Base-by-base conservation (phyloP, 2,329 filamentous ascomycete species). In the Diaporthe ilicicola region DNA sequence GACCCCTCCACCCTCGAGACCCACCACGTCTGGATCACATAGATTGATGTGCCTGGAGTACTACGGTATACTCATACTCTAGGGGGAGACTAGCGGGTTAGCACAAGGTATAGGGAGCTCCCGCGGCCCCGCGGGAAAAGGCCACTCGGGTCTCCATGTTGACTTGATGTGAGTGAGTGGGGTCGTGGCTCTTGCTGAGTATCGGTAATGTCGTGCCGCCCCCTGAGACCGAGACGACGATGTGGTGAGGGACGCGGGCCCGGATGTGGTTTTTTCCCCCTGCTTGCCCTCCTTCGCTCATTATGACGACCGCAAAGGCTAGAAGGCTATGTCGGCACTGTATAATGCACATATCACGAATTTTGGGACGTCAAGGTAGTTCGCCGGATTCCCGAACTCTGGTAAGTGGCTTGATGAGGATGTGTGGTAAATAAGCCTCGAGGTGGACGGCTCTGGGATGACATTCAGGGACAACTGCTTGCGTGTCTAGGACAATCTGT, bases 41-140 rank as follows among this genome's bases (percentile, higher is more conserved):
- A 42, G 59, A 2, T 19, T 15, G 13, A 4, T 19, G n/a, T 37
- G 29, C 29, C 50, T 50, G 44, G n/a, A n/a, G n/a, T 19, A 50
- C 19, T 44, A 22, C n/a, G 3, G 12, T 15, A 17, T 29, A 27
- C 32, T 9, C 32, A n/a, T n/a, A n/a, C n/a, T n/a, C n/a, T n/a
- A n/a, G n/a, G 29, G 59, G 59, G 39, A 22, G 1, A 50, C 34
- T 19, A 24, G 55, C n/a, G 59, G 59, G 59, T 48, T 48, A 50
- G 32, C n/a, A 13, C 2, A 0, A n/a, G 51, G 27, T 19, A 8
- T 34, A 54, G 29, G 42, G 42, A 62, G 9, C 42, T 62, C 42
- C 59, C 42, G 59, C 42, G 42, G 42, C 6, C 42, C 42, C 42
- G 59, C 59, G 59, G 59, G 56, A 62, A 19, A 62, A 42, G 46